phyloP scores from a whole-genome alignment of 1,139 yeast species.

The Yamadazyma epiphylla region DNA sequence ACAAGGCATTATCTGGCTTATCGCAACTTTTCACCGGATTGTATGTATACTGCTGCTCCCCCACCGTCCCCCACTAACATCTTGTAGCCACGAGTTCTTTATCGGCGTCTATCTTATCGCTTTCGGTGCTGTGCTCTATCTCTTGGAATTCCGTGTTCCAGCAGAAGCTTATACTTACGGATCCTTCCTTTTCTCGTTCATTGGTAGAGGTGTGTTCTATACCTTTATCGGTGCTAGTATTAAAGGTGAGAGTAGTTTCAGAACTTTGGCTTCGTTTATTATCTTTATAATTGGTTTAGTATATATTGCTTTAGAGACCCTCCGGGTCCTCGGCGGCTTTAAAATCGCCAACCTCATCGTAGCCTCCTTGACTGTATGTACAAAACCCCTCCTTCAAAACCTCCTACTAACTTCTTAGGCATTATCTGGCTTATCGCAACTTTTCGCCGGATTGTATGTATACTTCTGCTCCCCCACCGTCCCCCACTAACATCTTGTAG shows the following conservation, averaged over 20 bases:
- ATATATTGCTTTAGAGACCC: conserved; percentile 60
- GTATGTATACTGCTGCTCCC: not conserved
- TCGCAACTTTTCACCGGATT: not conserved
- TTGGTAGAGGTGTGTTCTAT: conserved; percentile 80
- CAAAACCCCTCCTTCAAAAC: not conserved
- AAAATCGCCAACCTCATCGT: not conserved
- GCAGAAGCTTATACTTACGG: conserved; percentile 68
- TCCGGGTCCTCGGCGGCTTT: too few relatives aligned
- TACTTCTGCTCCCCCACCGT: not conserved
- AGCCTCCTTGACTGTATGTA: not conserved
- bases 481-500: conserved; percentile 21
- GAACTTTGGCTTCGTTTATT: conserved; percentile 52
- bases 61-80: conserved; percentile 16
- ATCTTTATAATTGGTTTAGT: conserved; percentile 57
- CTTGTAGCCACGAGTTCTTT: conserved; percentile 40
- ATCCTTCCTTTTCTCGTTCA: conserved; percentile 76
- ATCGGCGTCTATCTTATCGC: conserved; percentile 53
- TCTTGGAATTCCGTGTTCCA: conserved; percentile 63
- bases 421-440: not conserved
- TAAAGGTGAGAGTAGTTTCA: conserved; percentile 54
- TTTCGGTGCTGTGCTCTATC: conserved; percentile 53
- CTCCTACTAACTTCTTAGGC: not conserved
- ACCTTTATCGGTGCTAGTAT: conserved; percentile 59
- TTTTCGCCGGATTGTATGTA: not conserved
- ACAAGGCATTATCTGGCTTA: not conserved